Base-by-base conservation (phyloP, 345 rosid genomes). In the Populus euphratica region DNA sequence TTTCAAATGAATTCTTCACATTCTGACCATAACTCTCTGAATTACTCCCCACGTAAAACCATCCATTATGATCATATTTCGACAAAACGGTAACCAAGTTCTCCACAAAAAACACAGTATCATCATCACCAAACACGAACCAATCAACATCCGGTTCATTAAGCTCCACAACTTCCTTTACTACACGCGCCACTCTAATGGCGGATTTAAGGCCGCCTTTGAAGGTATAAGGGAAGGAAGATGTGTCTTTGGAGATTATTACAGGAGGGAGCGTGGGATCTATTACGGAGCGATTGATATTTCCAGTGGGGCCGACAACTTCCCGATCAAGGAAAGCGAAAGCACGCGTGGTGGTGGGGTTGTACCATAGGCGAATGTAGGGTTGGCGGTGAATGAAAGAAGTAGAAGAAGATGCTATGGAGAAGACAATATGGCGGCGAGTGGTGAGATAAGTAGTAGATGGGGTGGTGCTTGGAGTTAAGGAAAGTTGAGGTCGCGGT, bases 81-180 rank as follows among this genome's bases (percentile, higher is more conserved):
- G 96, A 88, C 78, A 96, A 85, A 80, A 90, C 87, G 31, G 73
- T 83, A 38, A 90, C 92, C 83, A 93, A 29, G 81, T 92, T 96
- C 33, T 96, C 99, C 41, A 92, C 96, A 38, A 96, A 79, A 76
- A 92, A 93, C 9, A 96, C 87, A 6, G 98, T 96, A 75, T 96
- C 99, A 75, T 96, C 98, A 76, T 96, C 99, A 1, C 99, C 99
- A 38, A 96, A 93, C 18, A 96, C 85, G 67, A 91, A 96, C 98
- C 99, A 95, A 83, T 96, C 77, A 14, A 93, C 92, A 18, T 85
- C 91, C 72, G 84, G 73, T 47, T 83, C 86, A 29, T 85, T 85
- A 0, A 80, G 85, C 63, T 92, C 91, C n/a, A 91, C 93, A 4
- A 86, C 89, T 84, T 96, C 99, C 76, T 92, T 91, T 41, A 92